Evolutionary conservation across 1,139 yeast genomes (phyloP), one percentile per base, ranked within the genome.

Genomic region (Arxiozyma heterogenica): DNA sequence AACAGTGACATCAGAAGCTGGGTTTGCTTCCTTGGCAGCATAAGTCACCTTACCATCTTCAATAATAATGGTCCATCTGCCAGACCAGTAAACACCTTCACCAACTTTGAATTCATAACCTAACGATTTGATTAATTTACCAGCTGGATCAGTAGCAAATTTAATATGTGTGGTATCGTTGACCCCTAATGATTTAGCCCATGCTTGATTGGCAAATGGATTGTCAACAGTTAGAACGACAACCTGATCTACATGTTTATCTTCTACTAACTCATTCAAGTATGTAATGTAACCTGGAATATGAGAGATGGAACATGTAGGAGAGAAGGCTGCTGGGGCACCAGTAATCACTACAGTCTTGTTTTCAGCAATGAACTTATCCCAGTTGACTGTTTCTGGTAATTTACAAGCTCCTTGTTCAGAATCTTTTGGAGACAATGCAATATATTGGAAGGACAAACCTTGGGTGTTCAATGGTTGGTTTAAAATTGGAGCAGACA

Each of bases 321-420:
- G 95, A 43, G 96, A 86, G 77, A 88, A 89, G 25, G 96, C 95
- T 59, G 95, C 95, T 58, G 96, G 96, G 30, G 87, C 95, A 55
- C 88, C 79, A 45, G 91, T 88, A 63, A 88, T 75, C 47, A 86
- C 81, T 49, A 86, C 69, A 45, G 67, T 70, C 63, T 72, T 70
- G 59, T 70, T 67, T 49, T 67, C 62, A 21, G 57, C 54, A 20
- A 64, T 59, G 48, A 70, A 61, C 49, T 65, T 59, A 43, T 61
- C 47, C 66, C 67, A 64, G n/a, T 56, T 50, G 27, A 57, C 59
- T 47, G 65, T 59, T 46, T 59, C 61, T 53, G 69, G 69, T 56
- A 63, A 41, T 52, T 61, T 62, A 55, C 69, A 65, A 41, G 67
- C 64, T 41, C 58, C 64, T 41, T 56, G 56, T 34, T 61, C 58